Evolutionary conservation across 352 stramenopile genomes (phyloP), one percentile per base, ranked within the genome.

Genomic region (Pythium periplocum): DNA sequence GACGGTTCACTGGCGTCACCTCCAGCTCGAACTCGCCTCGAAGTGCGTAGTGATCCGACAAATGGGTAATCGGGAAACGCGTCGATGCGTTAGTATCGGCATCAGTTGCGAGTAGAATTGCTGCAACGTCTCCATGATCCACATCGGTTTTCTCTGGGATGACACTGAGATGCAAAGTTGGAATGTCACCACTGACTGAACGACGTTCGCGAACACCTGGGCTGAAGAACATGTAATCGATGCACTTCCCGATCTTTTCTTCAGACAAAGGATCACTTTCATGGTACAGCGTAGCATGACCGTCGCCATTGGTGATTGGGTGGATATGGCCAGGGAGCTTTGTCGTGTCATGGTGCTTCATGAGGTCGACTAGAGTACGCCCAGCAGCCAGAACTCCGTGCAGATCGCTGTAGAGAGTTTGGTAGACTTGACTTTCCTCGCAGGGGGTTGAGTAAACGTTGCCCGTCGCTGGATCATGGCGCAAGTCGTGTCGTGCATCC

Each of bases 191-290:
- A n/a, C 45, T 59, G 42, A 45, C 38, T 44, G 26, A 50, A 10
- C 53, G 45, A 9, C 63, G 64, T 17, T 74, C 69, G 34, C 57
- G 69, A 6, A 66, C 64, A 0, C 64, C 63, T 0, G 78, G 70
- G 42, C 78, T 75, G 61, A 86, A 86, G 53, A 93, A 90, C 68
- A 93, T 79, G 61, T 89, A 93, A 69, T 93, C 83, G 53, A 93
- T 93, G 59, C 83, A 93, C 53, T 93, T 93, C 66, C 83, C 83
- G 48, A 86, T 69, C 40, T 78, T 82, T 7, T 86, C 61, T 1
- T 48, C 64, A 1, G 65, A 73, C 6, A 71, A 46, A 34, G 78
- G 66, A 34, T 87, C 69, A 38, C 40, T 64, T 34, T 48, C 61
- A 53, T 90, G 83, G 8, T 74, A 46, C 26, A 93, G 73, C 54